These are phyloP conservation scores for grape (Vitis vinifera) DNA, from an alignment of 164 flowering plant genomes.

Conservation along the genomic window DNA sequence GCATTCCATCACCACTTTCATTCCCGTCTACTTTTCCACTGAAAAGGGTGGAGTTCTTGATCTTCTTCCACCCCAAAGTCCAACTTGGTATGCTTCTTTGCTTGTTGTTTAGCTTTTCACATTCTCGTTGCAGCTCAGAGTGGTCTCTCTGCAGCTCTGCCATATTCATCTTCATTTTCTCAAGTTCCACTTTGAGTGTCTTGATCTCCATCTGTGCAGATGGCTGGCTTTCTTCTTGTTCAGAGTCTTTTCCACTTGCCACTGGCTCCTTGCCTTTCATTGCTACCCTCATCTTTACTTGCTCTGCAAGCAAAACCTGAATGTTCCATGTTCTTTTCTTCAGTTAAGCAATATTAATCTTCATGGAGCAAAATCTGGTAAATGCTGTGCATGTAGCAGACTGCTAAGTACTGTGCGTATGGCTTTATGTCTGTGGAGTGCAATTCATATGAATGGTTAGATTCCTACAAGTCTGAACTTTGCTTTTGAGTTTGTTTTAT, in stretches of 20 bases:
- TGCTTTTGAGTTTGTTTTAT: not conserved
- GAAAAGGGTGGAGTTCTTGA: conserved; percentile 46
- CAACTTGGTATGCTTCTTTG: conserved; percentile 40
- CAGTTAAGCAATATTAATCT: not conserved
- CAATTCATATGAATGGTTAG: not conserved
- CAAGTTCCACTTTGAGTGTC: conserved; percentile 53
- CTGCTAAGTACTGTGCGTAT: not conserved
- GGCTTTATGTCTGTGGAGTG: not conserved
- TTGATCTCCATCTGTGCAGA: conserved; percentile 52
- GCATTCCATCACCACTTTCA: conserved; percentile 23
- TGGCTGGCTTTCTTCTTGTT: conserved; percentile 38
- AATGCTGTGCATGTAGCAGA: not conserved
- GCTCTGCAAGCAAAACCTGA: conserved; percentile 81
- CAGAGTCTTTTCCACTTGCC: conserved; percentile 24
- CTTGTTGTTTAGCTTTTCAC: conserved; percentile 38
- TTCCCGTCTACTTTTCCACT: conserved; percentile 29
- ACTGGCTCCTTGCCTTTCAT: conserved; percentile 44
- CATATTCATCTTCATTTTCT: conserved; percentile 48
- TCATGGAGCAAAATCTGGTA: not conserved
- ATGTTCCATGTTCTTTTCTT: conserved; percentile 3
- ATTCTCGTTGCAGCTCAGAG: conserved; percentile 54
- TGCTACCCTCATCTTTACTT: conserved; percentile 65
- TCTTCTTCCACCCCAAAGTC: conserved; percentile 60
- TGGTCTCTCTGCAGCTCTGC: conserved; percentile 59
- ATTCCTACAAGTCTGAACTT: not conserved